Base-by-base conservation (phyloP, 768 basidiomycete genomes). In the Amanita pseudoporphyria region DNA sequence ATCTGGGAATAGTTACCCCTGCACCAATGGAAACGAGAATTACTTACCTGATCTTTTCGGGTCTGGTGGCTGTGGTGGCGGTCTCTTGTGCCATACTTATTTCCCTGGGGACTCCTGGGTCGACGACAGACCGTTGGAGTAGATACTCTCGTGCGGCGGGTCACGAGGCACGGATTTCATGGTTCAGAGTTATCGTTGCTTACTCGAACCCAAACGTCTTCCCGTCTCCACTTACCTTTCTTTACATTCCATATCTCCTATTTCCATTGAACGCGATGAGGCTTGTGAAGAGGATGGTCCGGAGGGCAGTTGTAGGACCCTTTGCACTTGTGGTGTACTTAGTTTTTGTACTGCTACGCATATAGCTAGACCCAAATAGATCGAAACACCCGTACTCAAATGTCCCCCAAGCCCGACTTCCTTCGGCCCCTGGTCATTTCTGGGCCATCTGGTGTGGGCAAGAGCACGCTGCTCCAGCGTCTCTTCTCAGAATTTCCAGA, bases 401-500 rank as follows among this genome's bases (percentile, higher is more conserved):
- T 64, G 60, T 52, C 62, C 26, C 52, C 43, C 32, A 31, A 49
- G 45, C 52, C 65, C 10, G 66, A 74, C 54, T 78, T 80, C 57
- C 59, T 76, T 10, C 78, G 85, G 52, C 92, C 93, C 3, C 80
- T 96, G 45, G 81, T 96, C 37, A 72, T 95, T 53, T 95, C 87
- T 48, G 89, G 91, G 0, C 93, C 93, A 1, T 93, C 90, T 1
- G 93, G 94, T 52, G 88, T 93, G 2, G 95, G 95, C 46, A 98
- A 97, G 66, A 89, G 86, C 60, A 95, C 95, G 0, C 79, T 97
- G 28, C 77, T 97, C 44, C 72, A 73, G 45, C 82, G 81, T 45
- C 81, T 98, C 47, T 88, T 97, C 63, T 67, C 66, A 24, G 85
- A 90, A 28, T 79, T 76, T 62, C 92, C 91, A 3, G 82, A 84